Evolutionary conservation across 2,329 filamentous ascomycete genomes (phyloP).

Genomic region (Chaetomium sp.): DNA sequence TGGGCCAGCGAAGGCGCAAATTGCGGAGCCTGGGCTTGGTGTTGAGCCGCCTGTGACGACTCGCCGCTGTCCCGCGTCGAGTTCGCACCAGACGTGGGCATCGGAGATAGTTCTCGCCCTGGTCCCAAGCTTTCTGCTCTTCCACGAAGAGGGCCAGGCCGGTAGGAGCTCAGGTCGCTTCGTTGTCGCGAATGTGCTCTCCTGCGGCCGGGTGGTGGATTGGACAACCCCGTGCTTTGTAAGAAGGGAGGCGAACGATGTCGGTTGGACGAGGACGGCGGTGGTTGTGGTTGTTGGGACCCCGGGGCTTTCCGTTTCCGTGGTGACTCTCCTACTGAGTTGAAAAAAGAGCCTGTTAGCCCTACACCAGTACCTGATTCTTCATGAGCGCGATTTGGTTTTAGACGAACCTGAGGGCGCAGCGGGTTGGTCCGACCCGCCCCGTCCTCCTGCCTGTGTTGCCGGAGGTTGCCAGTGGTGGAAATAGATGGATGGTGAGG

Average conservation of each 20-base stretch:
- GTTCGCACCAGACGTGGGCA: conserved; percentile 28
- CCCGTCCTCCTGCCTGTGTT: conserved; percentile 51
- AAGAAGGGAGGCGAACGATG: conserved; percentile 51
- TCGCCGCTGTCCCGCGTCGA: conserved; percentile 31
- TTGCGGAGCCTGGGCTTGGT: conserved; percentile 21
- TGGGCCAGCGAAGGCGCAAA: conserved; percentile 9
- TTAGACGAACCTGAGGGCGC: conserved; percentile 69
- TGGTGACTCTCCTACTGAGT: conserved; percentile 65
- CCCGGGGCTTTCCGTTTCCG: conserved; percentile 76
- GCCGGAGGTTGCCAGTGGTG: conserved; percentile 87
- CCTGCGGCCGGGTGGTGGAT: conserved; percentile 47
- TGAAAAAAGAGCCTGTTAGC: conserved; percentile 35
- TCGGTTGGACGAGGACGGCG: conserved; percentile 40
- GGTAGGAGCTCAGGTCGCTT: conserved; percentile 55
- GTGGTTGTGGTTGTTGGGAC: conserved; percentile 42
- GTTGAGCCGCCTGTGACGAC: conserved; percentile 22
- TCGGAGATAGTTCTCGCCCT: conserved; percentile 33
- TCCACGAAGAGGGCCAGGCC: conserved; percentile 33
- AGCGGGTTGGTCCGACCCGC: conserved; percentile 57
- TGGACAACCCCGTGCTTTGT: conserved; percentile 46
- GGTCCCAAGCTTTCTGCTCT: conserved; percentile 28
- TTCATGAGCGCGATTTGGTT: conserved; percentile 41
- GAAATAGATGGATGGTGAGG: conserved; percentile 76
- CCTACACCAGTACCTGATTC: conserved; percentile 33
- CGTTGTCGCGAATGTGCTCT: conserved; percentile 57